Conservation (phyloP, 192 early-diverging fungal genomes). For the Backusella westeae region DNA sequence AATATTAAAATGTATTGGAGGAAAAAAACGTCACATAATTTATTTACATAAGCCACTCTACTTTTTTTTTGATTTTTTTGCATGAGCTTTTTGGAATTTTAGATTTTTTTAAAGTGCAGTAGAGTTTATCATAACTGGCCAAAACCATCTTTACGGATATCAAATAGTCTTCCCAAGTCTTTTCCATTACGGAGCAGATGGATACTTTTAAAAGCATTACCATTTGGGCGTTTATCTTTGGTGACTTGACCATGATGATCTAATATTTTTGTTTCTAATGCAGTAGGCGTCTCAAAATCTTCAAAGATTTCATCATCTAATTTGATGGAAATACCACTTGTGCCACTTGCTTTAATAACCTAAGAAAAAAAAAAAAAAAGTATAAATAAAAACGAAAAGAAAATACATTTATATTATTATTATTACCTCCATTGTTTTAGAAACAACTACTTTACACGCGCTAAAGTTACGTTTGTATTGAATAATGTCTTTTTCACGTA, state of each 20-base stretch:
- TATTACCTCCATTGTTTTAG: conserved; percentile 36
- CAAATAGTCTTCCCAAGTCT: conserved; percentile 39
- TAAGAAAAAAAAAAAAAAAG: background rate
- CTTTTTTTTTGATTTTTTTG: background rate
- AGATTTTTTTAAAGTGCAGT: background rate
- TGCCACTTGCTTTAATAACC: conserved; percentile 34
- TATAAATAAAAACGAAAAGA: background rate
- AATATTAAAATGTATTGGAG: background rate
- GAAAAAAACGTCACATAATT: background rate
- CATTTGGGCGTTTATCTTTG: conserved; percentile 41
- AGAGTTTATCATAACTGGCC: background rate
- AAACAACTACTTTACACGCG: conserved; percentile 36
- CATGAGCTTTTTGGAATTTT: background rate
- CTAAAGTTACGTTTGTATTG: conserved; percentile 43
- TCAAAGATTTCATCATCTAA: conserved; percentile 33
- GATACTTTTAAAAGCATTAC: conserved; percentile 46
- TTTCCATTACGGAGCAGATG: conserved; percentile 29
- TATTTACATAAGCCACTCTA: background rate
- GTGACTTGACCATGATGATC: conserved; percentile 39
- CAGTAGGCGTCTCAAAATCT: conserved; percentile 44
- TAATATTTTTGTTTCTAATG: conserved; percentile 42
- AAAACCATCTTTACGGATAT: conserved; percentile 39
- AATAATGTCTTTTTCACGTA: conserved; percentile 33
- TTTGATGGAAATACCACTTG: conserved; percentile 30
- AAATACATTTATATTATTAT: too few species aligned